These are phyloP conservation scores for Antonospora locustae DNA, from an alignment of 371 early-diverging fungal species.

Conservation along the genomic window DNA sequence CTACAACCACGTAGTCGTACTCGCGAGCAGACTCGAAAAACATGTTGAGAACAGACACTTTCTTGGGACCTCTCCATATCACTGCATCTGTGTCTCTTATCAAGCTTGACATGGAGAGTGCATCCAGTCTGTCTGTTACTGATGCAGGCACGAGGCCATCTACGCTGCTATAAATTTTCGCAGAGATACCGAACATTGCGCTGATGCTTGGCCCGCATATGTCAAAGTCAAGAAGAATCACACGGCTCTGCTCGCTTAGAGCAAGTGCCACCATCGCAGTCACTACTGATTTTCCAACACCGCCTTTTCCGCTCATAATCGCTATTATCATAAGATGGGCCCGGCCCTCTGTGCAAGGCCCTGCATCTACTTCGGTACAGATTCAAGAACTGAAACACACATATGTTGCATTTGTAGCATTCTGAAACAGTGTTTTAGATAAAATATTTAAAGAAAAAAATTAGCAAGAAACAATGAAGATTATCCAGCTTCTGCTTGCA, in stretches of 20 bases:
- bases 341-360: background rate
- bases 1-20: constrained; percentile 77
- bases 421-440: no score
- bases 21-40: constrained; percentile 78
- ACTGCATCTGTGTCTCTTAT: constrained; percentile 76
- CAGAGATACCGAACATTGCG: constrained; percentile 63
- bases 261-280: constrained; percentile 55
- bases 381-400: no score
- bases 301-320: constrained; percentile 90
- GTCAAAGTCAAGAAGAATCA: constrained; percentile 92
- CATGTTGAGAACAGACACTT: constrained; percentile 72
- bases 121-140: constrained; percentile 58
- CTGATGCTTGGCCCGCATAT: constrained; percentile 95
- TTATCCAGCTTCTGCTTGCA: no score
- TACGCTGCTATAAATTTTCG: constrained; percentile 44
- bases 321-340: constrained; percentile 37
- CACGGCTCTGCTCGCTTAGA: constrained; percentile 56
- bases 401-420: no score
- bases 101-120: constrained; percentile 89
- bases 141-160: constrained; percentile 48
- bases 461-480: no score
- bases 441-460: no score
- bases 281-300: constrained; percentile 79
- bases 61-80: constrained; percentile 94
- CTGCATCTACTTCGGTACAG: no score